Evolutionary conservation across 2,329 filamentous ascomycete genomes (phyloP).

Genomic region (Gaeumannomyces sp.): DNA sequence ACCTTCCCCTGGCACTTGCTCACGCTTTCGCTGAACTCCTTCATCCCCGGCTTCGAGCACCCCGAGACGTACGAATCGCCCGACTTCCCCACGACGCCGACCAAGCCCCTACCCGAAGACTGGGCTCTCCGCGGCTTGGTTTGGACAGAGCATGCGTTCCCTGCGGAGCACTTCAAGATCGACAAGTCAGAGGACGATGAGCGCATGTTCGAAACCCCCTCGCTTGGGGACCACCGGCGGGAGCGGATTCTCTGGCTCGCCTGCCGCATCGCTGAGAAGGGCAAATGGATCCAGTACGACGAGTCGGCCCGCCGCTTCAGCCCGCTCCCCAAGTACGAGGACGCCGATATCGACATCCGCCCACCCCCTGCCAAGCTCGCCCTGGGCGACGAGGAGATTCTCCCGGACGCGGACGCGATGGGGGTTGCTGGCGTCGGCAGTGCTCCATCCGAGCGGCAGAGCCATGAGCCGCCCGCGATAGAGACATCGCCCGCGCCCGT

Average conservation of each 20-base stretch:
- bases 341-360: slow-evolving; percentile 18
- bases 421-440: no score
- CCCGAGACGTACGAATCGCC: slow-evolving; percentile 26
- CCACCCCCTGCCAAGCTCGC: neutral
- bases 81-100: slow-evolving; percentile 42
- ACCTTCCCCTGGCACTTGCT: slow-evolving; percentile 33
- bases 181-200: slow-evolving; percentile 62
- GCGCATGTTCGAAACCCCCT: slow-evolving; percentile 54
- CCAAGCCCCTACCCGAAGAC: slow-evolving; percentile 60
- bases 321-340: slow-evolving; percentile 30
- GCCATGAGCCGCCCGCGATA: neutral
- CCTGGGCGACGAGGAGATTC: slow-evolving; percentile 4
- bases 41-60: slow-evolving; percentile 21
- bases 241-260: slow-evolving; percentile 56
- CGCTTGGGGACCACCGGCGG: slow-evolving; percentile 49
- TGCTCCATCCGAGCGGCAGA: neutral
- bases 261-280: slow-evolving; percentile 35
- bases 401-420: neutral
- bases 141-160: slow-evolving; percentile 54
- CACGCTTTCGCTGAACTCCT: slow-evolving; percentile 32
- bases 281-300: slow-evolving; percentile 43
- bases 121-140: slow-evolving; percentile 58
- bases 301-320: slow-evolving; percentile 30
- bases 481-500: neutral
- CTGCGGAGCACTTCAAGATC: slow-evolving; percentile 50